Conservation (phyloP, 1,284 basidiomycete species). For the Melampsora occidentalis region DNA sequence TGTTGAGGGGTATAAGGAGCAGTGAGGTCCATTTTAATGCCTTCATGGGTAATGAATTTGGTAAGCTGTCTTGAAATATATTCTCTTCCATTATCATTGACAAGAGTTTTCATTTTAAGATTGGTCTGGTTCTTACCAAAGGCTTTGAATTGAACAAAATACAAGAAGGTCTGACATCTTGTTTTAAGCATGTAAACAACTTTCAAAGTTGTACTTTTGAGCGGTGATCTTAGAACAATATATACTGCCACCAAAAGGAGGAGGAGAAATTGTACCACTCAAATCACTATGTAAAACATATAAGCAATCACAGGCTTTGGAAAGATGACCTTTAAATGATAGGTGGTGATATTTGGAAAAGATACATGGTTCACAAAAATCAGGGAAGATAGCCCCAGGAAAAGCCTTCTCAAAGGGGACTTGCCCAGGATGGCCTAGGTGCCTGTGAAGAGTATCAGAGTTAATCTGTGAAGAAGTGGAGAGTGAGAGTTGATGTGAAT, state of each 20-base stretch:
- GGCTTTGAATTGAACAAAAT: background rate
- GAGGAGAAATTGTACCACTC: conserved; percentile 10
- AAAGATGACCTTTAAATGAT: background rate
- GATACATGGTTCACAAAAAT: no score
- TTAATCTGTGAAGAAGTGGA: no score
- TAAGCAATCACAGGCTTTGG: background rate
- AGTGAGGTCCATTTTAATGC: background rate
- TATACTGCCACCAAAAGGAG: no score
- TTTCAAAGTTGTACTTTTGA: no score
- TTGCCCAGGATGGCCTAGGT: no score
- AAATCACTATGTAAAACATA: conserved; percentile 31
- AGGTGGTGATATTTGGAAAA: conserved; percentile 13
- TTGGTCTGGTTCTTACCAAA: background rate
- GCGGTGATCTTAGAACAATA: no score
- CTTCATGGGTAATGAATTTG: background rate
- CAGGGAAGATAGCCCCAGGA: no score
- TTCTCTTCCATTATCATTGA: conserved; percentile 27
- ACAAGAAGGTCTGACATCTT: no score
- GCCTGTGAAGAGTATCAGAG: no score
- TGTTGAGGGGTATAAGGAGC: conserved; percentile 30
- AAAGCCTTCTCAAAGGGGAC: no score
- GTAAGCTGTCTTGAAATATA: conserved; percentile 3
- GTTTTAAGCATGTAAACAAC: no score
- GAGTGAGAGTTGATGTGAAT: no score
- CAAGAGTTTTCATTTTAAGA: background rate